phyloP scores from a whole-genome alignment of 2,329 filamentous ascomycete genomes.

The Phialophora expanda region DNA sequence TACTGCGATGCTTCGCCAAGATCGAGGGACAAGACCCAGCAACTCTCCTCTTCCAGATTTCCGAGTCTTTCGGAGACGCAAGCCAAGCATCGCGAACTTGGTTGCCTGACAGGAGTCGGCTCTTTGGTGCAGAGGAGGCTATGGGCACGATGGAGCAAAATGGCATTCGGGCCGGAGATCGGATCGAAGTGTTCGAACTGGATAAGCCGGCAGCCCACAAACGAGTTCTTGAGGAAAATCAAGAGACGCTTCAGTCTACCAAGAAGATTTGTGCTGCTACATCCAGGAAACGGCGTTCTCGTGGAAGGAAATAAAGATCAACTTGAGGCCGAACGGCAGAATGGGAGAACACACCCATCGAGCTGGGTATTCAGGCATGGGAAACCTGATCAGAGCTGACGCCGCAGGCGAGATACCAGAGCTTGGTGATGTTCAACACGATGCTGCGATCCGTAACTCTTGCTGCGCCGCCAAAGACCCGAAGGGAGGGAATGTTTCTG shows the following conservation, averaged over 20 bases:
- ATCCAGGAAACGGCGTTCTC: neutral
- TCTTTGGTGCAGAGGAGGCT: slow-evolving; percentile 15
- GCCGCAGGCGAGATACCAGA: neutral
- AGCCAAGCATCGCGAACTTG: neutral
- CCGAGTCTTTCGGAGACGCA: neutral
- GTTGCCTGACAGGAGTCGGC: slow-evolving; percentile 12
- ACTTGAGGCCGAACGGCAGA: neutral
- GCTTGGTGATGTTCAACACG: neutral
- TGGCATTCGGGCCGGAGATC: slow-evolving; percentile 8
- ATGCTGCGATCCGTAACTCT: neutral
- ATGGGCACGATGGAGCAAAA: slow-evolving; percentile 19
- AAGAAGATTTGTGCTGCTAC: neutral
- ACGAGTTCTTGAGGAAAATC: neutral
- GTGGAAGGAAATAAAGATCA: neutral
- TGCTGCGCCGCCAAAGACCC: neutral
- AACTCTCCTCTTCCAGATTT: slow-evolving; percentile 9
- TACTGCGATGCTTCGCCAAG: neutral
- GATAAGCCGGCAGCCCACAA: neutral
- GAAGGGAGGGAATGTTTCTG: neutral
- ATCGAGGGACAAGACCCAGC: neutral
- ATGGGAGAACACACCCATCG: neutral
- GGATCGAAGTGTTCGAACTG: slow-evolving; percentile 12
- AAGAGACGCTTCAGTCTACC: neutral
- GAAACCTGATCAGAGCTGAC: neutral
- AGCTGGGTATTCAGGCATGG: neutral